Evolutionary conservation across 192 early-diverging fungal genomes (phyloP).

Genomic region (Kappamyces sp.): DNA sequence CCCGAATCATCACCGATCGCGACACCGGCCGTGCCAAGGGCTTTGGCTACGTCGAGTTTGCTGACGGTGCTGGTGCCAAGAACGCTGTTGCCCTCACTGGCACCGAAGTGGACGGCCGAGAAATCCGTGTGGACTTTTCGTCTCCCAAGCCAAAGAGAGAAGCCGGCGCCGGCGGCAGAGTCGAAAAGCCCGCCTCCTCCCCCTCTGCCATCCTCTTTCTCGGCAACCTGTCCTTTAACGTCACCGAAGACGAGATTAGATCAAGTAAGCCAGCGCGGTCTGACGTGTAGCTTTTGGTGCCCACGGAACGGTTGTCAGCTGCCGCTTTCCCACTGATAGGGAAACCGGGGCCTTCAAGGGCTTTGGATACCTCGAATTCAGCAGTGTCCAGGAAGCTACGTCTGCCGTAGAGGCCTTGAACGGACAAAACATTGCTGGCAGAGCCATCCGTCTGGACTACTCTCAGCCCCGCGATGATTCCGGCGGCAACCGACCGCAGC

Average conservation of each 20-base stretch:
- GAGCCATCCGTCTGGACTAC: conserved; percentile 83
- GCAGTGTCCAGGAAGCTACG: conserved; percentile 39
- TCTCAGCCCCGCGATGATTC: conserved; percentile 38
- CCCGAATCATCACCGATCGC: conserved; percentile 73
- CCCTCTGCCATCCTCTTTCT: conserved; percentile 73
- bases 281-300: conserved; percentile 35
- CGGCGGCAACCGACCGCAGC: conserved; percentile 6
- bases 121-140: conserved; percentile 71
- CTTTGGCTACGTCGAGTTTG: conserved; percentile 89
- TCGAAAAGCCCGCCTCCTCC: conserved; percentile 40
- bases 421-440: conserved; percentile 69
- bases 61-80: conserved; percentile 52
- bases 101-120: conserved; percentile 76
- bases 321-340: conserved; percentile 71
- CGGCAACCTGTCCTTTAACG: conserved; percentile 68
- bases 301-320: conserved; percentile 54
- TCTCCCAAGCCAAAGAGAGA: conserved; percentile 41
- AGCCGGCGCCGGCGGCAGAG: conserved; percentile 25
- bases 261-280: no score
- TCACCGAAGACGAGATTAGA: conserved; percentile 57
- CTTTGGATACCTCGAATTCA: conserved; percentile 49
- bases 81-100: conserved; percentile 64
- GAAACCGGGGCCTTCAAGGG: conserved; percentile 71
- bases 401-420: conserved; percentile 69
- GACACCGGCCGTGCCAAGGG: conserved; percentile 71